phyloP scores from a whole-genome alignment of 164 flowering plant species.

The Tetracentron sinense region DNA sequence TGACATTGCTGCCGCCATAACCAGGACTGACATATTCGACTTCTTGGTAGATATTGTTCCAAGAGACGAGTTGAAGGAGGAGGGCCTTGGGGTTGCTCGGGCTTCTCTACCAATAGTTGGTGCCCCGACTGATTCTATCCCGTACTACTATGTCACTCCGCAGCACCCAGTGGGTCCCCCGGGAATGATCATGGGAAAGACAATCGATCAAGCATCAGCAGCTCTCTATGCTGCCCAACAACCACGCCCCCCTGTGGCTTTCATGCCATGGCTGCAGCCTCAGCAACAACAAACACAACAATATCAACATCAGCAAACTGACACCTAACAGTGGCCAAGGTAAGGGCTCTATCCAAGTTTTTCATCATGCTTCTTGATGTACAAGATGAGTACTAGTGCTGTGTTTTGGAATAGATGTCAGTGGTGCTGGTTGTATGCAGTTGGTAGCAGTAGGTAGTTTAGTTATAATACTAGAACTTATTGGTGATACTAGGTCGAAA shows the following conservation, averaged over 20 bases:
- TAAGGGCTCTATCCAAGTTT: not conserved
- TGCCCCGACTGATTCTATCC: slow-evolving; percentile 13
- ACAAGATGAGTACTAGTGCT: not conserved
- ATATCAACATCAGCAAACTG: slow-evolving; percentile 4
- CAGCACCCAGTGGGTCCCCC: slow-evolving; percentile 6
- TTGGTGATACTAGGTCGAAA: no score
- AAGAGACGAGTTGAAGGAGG: slow-evolving; percentile 23
- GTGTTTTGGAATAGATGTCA: no score
- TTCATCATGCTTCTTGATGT: not conserved
- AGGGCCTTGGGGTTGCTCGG: slow-evolving; percentile 18
- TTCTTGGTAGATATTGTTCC: slow-evolving; percentile 24
- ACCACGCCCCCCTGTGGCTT: slow-evolving; percentile 10
- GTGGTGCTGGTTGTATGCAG: no score
- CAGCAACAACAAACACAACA: slow-evolving; percentile 10
- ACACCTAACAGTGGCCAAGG: slow-evolving; percentile 11
- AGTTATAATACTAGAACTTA: no score
- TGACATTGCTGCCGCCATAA: slow-evolving; percentile 24
- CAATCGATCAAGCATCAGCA: slow-evolving; percentile 15
- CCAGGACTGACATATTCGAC: slow-evolving; percentile 24
- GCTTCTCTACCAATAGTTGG: slow-evolving; percentile 17
- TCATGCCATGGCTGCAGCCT: slow-evolving; percentile 22
- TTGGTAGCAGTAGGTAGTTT: no score
- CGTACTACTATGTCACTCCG: slow-evolving; percentile 14
- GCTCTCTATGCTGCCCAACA: slow-evolving; percentile 11
- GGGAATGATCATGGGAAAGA: slow-evolving; percentile 17